phyloP scores from a whole-genome alignment of 768 basidiomycete species.

The Rhodotorula paludigena region DNA sequence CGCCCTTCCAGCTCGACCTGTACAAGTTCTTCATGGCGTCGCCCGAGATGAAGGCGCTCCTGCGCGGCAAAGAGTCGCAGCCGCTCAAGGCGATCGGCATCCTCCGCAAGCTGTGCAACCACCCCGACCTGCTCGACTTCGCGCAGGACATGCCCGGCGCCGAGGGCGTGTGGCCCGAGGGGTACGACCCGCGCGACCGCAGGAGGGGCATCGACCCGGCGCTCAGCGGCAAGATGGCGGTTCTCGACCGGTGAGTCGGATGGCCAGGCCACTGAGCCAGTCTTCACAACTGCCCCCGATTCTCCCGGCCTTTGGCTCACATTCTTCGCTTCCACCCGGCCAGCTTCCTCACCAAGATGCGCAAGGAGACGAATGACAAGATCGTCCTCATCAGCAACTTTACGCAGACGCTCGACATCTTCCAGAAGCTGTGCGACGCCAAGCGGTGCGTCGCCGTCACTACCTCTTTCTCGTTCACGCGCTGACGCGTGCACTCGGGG shows the following conservation, averaged over 20 bases:
- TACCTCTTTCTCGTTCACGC: neutral
- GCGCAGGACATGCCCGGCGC: slow-evolving; percentile 45
- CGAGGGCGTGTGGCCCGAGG: slow-evolving; percentile 36
- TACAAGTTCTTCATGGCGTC: slow-evolving; percentile 72
- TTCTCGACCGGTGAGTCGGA: slow-evolving; percentile 41
- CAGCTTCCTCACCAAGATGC: slow-evolving; percentile 56
- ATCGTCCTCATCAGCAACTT: slow-evolving; percentile 92
- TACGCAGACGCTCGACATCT: slow-evolving; percentile 85
- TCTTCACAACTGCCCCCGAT: too few species aligned
- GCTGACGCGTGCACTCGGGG: too few species aligned
- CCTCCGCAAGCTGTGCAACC: slow-evolving; percentile 88
- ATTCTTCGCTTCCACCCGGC: too few species aligned
- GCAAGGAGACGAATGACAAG: slow-evolving; percentile 80
- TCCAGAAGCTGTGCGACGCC: slow-evolving; percentile 56
- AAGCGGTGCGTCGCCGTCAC: slow-evolving; percentile 17
- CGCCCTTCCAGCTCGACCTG: slow-evolving; percentile 71
- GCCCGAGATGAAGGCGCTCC: slow-evolving; percentile 65
- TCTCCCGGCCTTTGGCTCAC: too few species aligned
- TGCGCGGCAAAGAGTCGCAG: slow-evolving; percentile 62
- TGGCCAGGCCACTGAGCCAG: too few species aligned
- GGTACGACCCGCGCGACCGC: slow-evolving; percentile 38
- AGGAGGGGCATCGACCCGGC: slow-evolving; percentile 34
- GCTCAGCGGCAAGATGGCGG: slow-evolving; percentile 42
- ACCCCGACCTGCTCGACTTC: slow-evolving; percentile 66
- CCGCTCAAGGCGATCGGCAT: slow-evolving; percentile 79